Evolutionary conservation across 2,329 filamentous ascomycete genomes (phyloP).

Genomic region (Nothomitra cinnamomea): DNA sequence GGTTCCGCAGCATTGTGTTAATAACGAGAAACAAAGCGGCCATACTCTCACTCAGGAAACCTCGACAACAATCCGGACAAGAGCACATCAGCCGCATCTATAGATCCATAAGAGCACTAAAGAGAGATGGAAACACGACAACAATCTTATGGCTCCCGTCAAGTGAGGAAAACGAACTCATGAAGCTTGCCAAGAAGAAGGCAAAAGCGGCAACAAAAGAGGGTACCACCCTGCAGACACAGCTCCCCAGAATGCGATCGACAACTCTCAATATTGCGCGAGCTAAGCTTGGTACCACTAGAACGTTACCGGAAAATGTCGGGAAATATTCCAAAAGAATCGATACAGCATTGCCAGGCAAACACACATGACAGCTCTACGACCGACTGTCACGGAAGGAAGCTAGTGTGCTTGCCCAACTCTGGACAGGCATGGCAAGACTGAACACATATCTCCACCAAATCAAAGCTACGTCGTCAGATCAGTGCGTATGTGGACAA

Average conservation of each 20-base stretch:
- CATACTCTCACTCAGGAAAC: no score
- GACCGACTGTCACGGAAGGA: no score
- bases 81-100: not conserved
- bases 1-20: no score
- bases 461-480: no score
- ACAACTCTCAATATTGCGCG: conserved; percentile 15
- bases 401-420: no score
- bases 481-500: no score
- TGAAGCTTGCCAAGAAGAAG: conserved; percentile 2
- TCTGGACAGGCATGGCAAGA: no score
- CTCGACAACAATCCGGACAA: no score
- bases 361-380: no score
- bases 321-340: conserved; percentile 10
- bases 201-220: not conserved
- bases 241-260: conserved; percentile 13
- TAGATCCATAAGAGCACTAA: not conserved
- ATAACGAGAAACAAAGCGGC: no score
- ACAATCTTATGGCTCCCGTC: not conserved
- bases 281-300: conserved; percentile 10
- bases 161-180: not conserved
- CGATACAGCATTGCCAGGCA: no score
- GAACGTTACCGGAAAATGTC: conserved; percentile 12
- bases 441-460: no score
- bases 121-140: not conserved
- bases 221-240: conserved; percentile 8